Conservation (phyloP, 352 stramenopile genomes). For the Pythium vanterpoolii region DNA sequence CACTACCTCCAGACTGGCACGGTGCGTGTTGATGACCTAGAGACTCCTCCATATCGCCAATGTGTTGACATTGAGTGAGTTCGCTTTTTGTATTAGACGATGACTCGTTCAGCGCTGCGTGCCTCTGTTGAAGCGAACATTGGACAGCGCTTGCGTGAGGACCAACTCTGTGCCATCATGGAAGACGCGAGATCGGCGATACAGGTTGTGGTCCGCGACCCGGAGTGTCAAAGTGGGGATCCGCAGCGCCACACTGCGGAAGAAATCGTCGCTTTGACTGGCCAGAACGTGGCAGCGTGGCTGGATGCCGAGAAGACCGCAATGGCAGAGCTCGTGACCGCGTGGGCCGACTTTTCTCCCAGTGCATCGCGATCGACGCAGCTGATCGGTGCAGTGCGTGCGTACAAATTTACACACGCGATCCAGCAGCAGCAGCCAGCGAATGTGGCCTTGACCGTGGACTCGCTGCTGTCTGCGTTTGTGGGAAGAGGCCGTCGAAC, state of each 20-base stretch:
- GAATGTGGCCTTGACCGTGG: neutral
- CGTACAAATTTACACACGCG: neutral
- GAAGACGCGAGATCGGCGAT: neutral
- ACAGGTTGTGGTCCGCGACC: neutral
- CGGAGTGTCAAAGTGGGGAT: neutral
- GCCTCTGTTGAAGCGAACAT: neutral
- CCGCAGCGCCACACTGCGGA: neutral
- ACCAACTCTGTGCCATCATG: neutral
- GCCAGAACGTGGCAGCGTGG: constrained; percentile 1
- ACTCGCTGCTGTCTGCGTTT: neutral
- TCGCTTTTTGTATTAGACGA: neutral
- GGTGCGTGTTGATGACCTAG: neutral
- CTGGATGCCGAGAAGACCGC: constrained; percentile 7
- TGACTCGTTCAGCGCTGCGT: neutral
- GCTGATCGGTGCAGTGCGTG: constrained; percentile 2
- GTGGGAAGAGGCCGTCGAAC: neutral
- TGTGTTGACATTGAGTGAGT: neutral
- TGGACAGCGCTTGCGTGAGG: neutral
- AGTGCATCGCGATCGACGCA: neutral
- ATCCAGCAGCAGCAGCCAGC: neutral
- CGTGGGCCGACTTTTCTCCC: constrained; percentile 2
- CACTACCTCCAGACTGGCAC: constrained; percentile 13
- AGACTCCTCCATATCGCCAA: neutral
- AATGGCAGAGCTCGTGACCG: constrained; percentile 6
- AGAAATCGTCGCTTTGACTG: neutral